Base-by-base conservation (phyloP, 805 yeast species). In the Yarrowia porcina region DNA sequence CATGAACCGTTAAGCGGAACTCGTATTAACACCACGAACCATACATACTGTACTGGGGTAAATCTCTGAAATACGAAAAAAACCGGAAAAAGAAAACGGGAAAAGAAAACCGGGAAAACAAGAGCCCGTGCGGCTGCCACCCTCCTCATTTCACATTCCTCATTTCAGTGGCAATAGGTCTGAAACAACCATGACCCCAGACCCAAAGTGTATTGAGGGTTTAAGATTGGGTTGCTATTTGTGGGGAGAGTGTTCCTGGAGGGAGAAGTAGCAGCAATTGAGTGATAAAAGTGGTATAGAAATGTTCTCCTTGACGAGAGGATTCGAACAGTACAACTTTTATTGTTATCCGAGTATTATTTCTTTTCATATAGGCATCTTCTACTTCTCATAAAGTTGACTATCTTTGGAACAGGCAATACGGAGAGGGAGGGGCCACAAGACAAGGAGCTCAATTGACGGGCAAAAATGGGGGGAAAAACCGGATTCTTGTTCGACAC, bases 161-260 rank as follows among this genome's bases (percentile, higher is more conserved):
- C 30, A 42, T 8, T 23, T 18, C 17, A n/a, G 20, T 27, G 33
- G 49, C 11, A 30, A 27, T 27, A 17, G 18, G 2, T 42, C 30
- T 42, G 47, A 42, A 42, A 42, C 47, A 25, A 12, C 25, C 27
- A n/a, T 25, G 28, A 25, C 47, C 28, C 47, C 38, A 12, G n/a
- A 35, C 11, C 4, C 5, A 45, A 28, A 45, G 47, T 6, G 32
- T 42, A 42, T 23, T 15, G 3, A n/a, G 47, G 1, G 47, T 42
- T 41, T 45, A 45, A 45, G 50, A 27, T 45, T 45, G 50, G 50
- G 50, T 45, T 45, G 50, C 50, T 45, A 45, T 28, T 45, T 42
- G 49, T 12, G 3, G 2, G 17, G 17, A 15, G 49, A 5, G 20
- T 42, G 32, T 9, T 1, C 1, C 18, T 13, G 9, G 49, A 5